Percentiles rank a stretch among this genome's conserved stretches.
Conservation (phyloP, 345 rosid genomes). For the Geranium rotundifolium region DNA sequence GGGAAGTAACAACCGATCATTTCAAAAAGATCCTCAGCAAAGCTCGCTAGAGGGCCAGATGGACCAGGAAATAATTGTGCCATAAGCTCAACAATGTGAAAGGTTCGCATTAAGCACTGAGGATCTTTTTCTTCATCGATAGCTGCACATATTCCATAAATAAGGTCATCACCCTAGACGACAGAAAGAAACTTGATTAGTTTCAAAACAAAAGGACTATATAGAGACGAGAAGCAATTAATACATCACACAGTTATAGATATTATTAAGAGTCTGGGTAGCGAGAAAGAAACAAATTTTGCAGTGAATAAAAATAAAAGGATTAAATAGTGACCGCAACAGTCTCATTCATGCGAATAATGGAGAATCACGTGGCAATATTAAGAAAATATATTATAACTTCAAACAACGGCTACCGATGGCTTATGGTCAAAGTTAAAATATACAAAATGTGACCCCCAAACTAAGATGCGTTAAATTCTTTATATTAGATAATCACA, state of each 20-base stretch:
- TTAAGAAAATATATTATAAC: too few species aligned
- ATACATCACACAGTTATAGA: background rate
- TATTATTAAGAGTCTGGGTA: too few species aligned
- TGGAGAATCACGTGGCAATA: background rate
- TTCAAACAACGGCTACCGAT: background rate
- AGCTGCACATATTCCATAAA: conserved; percentile 60
- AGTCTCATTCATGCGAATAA: background rate
- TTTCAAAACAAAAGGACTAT: conserved; percentile 1
- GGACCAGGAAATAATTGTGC: conserved; percentile 55
- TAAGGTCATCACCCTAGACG: conserved; percentile 44
- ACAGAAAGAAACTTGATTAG: conserved; percentile 10
- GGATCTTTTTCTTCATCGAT: conserved; percentile 92
- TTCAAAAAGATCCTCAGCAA: conserved; percentile 49
- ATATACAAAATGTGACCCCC: background rate
- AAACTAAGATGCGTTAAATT: background rate
- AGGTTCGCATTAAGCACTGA: conserved; percentile 61
- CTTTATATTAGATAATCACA: background rate
- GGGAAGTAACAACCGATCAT: conserved; percentile 75
- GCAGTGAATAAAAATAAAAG: background rate
- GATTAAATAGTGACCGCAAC: background rate
- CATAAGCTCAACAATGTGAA: conserved; percentile 63
- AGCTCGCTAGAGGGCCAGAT: conserved; percentile 46
- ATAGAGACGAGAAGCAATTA: background rate
- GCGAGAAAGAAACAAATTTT: background rate
- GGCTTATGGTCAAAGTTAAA: background rate